These are phyloP conservation scores for Polyplosphaeria fusca DNA, from an alignment of 495 filamentous ascomycete species.

Conservation along the genomic window DNA sequence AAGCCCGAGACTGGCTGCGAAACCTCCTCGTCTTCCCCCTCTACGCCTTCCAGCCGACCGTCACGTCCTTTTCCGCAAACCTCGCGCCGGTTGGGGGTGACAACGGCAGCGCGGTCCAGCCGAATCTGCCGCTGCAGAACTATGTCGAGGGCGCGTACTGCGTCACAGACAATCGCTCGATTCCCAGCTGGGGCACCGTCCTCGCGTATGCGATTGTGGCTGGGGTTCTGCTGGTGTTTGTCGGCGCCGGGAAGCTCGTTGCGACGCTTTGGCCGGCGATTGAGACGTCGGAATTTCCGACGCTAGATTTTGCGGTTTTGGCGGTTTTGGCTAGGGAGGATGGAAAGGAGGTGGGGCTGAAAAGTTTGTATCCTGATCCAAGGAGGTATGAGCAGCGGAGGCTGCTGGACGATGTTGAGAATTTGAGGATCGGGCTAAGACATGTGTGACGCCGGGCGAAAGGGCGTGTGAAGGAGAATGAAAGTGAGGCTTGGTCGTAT, in stretches of 20 bases:
- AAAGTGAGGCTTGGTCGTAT: too few relatives aligned
- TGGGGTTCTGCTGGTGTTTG: slow-evolving; percentile 2
- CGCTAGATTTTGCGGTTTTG: slow-evolving; percentile 12
- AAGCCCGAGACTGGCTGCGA: slow-evolving; percentile 3
- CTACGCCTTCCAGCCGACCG: slow-evolving; percentile 16
- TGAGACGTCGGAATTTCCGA: slow-evolving; percentile 9
- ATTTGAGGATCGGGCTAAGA: slow-evolving; percentile 18
- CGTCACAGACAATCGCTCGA: not conserved
- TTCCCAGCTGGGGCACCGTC: slow-evolving; percentile 9
- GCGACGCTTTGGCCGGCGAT: not conserved
- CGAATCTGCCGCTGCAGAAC: slow-evolving; percentile 19
- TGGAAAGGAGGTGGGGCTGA: not conserved
- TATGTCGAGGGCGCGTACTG: slow-evolving; percentile 15
- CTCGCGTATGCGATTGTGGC: slow-evolving; percentile 13
- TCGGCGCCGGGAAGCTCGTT: not conserved
- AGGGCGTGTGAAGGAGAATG: too few relatives aligned
- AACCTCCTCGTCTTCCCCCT: slow-evolving; percentile 11
- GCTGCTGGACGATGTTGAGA: not conserved
- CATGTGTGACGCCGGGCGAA: too few relatives aligned
- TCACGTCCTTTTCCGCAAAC: not conserved
- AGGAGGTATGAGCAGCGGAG: not conserved
- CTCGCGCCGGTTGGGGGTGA: not conserved
- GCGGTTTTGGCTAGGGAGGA: not conserved
- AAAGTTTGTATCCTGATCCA: not conserved
- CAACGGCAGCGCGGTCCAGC: not conserved